Percentiles rank a stretch among this genome's conserved stretches.
These are phyloP conservation scores for Euryodendron excelsum DNA, from an alignment of 148 eudicot species.

Conservation along the genomic window DNA sequence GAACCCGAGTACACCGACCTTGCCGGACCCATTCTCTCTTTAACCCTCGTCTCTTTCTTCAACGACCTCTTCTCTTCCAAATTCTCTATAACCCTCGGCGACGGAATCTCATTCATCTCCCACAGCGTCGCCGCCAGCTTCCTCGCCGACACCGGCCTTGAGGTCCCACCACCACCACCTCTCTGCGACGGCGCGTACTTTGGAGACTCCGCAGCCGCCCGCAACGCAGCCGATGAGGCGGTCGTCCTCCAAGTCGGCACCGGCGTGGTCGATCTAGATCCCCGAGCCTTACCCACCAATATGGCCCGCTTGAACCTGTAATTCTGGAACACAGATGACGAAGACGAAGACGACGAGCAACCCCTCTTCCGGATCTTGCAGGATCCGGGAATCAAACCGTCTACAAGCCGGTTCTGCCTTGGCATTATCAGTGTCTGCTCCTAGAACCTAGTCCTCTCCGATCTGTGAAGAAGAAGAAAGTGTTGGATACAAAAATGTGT, in stretches of 20 bases:
- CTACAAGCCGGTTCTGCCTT: conserved; percentile 28
- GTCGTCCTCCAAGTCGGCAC: conserved; percentile 71
- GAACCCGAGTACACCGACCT: conserved; percentile 39
- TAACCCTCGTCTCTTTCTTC: conserved; percentile 27
- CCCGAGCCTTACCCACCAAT: conserved; percentile 51
- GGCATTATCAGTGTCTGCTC: conserved; percentile 22
- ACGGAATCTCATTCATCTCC: conserved; percentile 79
- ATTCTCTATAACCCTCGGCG: conserved; percentile 30
- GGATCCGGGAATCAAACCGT: conserved; percentile 33
- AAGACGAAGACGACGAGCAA: conserved; percentile 80
- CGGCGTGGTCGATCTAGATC: conserved; percentile 71
- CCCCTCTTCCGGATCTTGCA: conserved; percentile 85
- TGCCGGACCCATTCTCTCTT: conserved; percentile 33
- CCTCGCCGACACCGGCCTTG: conserved; percentile 74
- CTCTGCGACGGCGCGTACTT: conserved; percentile 37
- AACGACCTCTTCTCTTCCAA: conserved; percentile 27
- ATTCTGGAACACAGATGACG: conserved; percentile 65
- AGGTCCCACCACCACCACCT: conserved; percentile 38
- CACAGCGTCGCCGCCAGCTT: conserved; percentile 91
- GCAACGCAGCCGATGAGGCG: conserved; percentile 32
- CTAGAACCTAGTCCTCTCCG: background rate
- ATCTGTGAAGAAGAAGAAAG: background rate
- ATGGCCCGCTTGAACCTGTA: conserved; percentile 78
- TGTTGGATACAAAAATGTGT: background rate
- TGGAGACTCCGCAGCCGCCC: conserved; percentile 47